Conservation (phyloP, 73 alveolate species). For the Blepharisma japonicum region DNA sequence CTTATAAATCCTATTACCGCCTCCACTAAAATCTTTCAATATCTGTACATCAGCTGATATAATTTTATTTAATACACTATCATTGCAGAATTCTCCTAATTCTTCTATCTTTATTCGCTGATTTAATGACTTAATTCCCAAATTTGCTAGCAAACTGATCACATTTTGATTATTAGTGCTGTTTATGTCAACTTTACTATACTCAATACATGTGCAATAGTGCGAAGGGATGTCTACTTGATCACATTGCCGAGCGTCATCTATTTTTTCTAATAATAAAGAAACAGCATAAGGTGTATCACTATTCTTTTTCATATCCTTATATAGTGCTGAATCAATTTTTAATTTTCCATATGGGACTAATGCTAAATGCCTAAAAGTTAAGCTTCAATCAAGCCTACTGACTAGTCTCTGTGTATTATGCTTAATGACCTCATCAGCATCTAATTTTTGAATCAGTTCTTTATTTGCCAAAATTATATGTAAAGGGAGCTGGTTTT, state of each 20-base stretch:
- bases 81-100: no score
- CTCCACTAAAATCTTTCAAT: no score
- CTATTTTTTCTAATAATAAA: background rate
- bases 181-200: no score
- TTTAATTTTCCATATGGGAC: slow-evolving; percentile 1
- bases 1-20: no score
- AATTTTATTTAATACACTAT: no score
- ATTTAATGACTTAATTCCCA: no score
- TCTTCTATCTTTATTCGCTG: no score
- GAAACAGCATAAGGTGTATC: slow-evolving; percentile 10
- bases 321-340: background rate
- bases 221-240: background rate
- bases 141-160: no score
- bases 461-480: background rate
- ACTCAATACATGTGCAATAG: slow-evolving; percentile 8
- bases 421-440: background rate
- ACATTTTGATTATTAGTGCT: no score
- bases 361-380: slow-evolving; percentile 10
- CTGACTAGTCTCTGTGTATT: background rate
- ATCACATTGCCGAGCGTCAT: background rate
- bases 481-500: background rate
- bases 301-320: background rate
- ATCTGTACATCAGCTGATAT: no score
- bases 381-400: background rate
- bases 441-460: background rate